Percentiles rank a stretch among this genome's conserved stretches.
Evolutionary conservation across 768 basidiomycete genomes (phyloP).

Genomic region (Tricholoma sp.): DNA sequence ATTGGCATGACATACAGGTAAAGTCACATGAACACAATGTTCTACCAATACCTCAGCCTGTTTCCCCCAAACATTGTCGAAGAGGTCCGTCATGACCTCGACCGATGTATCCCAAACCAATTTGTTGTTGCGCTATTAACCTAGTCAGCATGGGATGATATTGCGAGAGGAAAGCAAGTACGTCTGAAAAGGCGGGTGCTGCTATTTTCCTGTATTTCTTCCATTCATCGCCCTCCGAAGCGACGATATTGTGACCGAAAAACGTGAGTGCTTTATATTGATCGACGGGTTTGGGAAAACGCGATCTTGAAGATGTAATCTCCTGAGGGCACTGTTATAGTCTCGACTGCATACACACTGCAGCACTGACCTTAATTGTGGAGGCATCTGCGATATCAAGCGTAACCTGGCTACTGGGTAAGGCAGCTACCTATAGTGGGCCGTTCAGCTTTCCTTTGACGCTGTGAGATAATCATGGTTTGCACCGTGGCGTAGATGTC

Average conservation of each 20-base stretch:
- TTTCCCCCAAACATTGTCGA: too few relatives aligned
- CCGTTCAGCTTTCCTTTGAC: neutral
- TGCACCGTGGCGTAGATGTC: constrained; percentile 33
- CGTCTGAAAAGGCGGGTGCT: constrained; percentile 51
- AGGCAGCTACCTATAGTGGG: constrained; percentile 21
- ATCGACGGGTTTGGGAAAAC: constrained; percentile 4
- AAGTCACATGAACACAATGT: too few relatives aligned
- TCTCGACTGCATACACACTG: neutral
- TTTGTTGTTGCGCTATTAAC: too few relatives aligned
- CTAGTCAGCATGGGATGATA: neutral
- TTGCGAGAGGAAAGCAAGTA: constrained; percentile 14
- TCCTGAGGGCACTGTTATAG: neutral
- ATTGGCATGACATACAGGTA: neutral
- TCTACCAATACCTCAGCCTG: too few relatives aligned
- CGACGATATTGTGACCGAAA: too few relatives aligned
- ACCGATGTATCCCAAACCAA: too few relatives aligned
- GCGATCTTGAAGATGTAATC: too few relatives aligned
- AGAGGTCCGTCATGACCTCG: too few relatives aligned
- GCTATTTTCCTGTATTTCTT: too few relatives aligned
- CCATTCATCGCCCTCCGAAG: too few relatives aligned
- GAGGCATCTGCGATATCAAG: constrained; percentile 34
- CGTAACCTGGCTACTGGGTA: constrained; percentile 17
- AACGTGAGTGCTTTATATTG: too few relatives aligned
- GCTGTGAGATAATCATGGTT: neutral
- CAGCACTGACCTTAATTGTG: constrained; percentile 31